Evolutionary conservation across 306 rosid species (phyloP), one percentile per base, ranked within the genome.

Genomic region (Ormosia emarginata): DNA sequence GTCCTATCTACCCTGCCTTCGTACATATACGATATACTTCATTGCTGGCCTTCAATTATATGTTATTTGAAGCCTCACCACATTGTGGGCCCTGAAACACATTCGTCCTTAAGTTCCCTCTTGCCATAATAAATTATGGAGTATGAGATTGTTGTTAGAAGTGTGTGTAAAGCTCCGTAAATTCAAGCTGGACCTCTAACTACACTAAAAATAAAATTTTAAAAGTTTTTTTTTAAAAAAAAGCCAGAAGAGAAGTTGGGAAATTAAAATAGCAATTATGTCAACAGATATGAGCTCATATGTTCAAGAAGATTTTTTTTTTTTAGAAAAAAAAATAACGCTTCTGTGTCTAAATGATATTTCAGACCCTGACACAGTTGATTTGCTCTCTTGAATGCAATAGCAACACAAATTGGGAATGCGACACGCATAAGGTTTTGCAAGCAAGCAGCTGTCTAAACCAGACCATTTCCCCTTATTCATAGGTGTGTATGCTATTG

Each of bases 341-440:
- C 49, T 2, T 8, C 12, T 9, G 49, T 37, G 2, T 39, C 2
- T 12, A 47, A 50, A 52, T 17, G 55, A 12, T 4, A 15, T 33
- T n/a, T 49, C 3, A 32, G 76, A 53, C 37, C 17, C 7, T 3
- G 36, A 3, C 34, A 43, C 61, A 11, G 79, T 39, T 41, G 44
- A 59, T 43, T 75, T 24, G 24, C 14, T 3, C 11, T 39, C 3
- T 72, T 72, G 37, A 72, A 72, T 40, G 66, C 46, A 32, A 39
- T 50, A 67, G 32, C 37, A 43, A 52, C 61, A 77, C 5, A 49
- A 29, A 56, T 11, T 11, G 50, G 15, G 75, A 50, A 78, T 33
- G 53, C 33, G 86, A 83, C 83, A 78, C 55, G 13, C 14, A 47
- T 4, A 64, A 52, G 56, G 39, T 53, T 83, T 83, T 71, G 82